A percentile compares a stretch with the other conserved stretches of the same genome.
Evolutionary conservation across 176 grass and related monocot genomes (phyloP).

Genomic region (Triticum turgidum): DNA sequence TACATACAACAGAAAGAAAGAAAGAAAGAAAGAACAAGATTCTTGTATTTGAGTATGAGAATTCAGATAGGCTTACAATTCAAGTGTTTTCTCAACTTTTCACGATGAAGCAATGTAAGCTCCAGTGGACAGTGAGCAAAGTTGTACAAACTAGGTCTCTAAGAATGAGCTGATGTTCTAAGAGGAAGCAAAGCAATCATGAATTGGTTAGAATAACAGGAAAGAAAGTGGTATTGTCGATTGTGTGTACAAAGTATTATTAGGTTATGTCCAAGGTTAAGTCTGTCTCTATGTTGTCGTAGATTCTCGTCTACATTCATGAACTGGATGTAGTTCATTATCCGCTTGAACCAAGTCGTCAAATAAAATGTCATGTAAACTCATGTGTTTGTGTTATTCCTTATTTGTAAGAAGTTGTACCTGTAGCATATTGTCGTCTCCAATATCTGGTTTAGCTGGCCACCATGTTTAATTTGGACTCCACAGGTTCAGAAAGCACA

Average conservation of each 20-base stretch:
- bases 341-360: constrained; percentile 9
- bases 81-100: no score
- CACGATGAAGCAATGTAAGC: not conserved
- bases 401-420: not conserved
- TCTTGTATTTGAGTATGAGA: not conserved
- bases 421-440: constrained; percentile 2
- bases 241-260: no score
- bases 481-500: not conserved
- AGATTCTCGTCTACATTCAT: constrained; percentile 37
- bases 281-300: not conserved
- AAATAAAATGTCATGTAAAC: constrained; percentile 24
- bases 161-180: constrained; percentile 18
- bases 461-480: not conserved
- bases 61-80: not conserved
- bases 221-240: not conserved
- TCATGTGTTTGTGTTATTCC: constrained; percentile 19
- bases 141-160: constrained; percentile 31
- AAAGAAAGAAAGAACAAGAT: no score
- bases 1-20: not conserved
- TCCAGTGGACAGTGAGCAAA: constrained; percentile 15
- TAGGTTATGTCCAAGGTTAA: constrained; percentile 23
- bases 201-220: constrained; percentile 50
- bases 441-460: not conserved
- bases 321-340: constrained; percentile 8
- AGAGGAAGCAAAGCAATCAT: constrained; percentile 31